Conservation (phyloP, 495 filamentous ascomycete species). For the Trichoderma orchidacearum region DNA sequence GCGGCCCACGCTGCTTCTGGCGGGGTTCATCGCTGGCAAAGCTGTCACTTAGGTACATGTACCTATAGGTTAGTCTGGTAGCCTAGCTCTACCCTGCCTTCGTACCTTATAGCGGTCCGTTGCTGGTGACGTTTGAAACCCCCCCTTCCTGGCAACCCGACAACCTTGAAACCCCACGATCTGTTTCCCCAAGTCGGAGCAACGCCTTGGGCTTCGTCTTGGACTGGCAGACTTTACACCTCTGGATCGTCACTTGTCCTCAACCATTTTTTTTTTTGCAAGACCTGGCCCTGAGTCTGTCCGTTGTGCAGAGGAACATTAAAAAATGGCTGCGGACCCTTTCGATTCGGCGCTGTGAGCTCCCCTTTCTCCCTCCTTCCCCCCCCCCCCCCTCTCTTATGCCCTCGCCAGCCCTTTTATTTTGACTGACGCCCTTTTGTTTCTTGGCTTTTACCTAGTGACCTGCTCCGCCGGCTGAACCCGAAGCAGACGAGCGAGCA, state of each 20-base stretch:
- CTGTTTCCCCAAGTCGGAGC: too few relatives aligned
- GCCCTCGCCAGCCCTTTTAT: background rate
- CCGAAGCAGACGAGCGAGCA: slow-evolving; percentile 79
- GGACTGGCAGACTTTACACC: too few relatives aligned
- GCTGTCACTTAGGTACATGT: too few relatives aligned
- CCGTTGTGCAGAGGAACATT: background rate
- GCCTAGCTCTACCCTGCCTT: too few relatives aligned
- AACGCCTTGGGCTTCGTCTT: background rate
- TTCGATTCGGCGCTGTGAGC: slow-evolving; percentile 77
- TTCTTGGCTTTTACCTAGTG: slow-evolving; percentile 34
- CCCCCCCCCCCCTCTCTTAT: background rate
- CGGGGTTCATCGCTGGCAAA: too few relatives aligned
- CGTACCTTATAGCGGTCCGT: background rate
- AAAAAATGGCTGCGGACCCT: slow-evolving; percentile 38
- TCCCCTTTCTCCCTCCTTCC: slow-evolving; percentile 5
- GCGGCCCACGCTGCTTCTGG: too few relatives aligned
- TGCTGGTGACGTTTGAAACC: background rate
- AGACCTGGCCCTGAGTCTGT: background rate
- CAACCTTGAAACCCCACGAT: background rate
- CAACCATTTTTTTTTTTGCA: too few relatives aligned
- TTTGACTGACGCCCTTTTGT: background rate
- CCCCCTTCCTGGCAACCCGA: slow-evolving; percentile 4
- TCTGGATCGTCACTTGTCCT: too few relatives aligned
- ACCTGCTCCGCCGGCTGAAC: slow-evolving; percentile 95
- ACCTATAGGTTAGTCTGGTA: too few relatives aligned